These are phyloP conservation scores for Jamesozyma hellenica DNA, from an alignment of 805 yeast genomes.

Conservation along the genomic window DNA sequence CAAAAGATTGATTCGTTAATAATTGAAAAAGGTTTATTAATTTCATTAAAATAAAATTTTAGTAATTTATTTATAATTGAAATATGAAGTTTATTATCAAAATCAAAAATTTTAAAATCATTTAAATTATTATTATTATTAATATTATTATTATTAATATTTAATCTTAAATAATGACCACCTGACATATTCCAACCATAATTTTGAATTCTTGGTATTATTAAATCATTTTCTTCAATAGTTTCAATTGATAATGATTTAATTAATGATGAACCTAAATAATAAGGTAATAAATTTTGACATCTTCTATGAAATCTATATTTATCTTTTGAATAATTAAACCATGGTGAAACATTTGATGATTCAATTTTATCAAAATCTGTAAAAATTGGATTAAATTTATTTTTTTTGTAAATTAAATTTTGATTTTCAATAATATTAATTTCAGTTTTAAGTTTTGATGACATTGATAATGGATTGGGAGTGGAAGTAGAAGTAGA, in stretches of 20 bases:
- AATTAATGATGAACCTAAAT: constrained; percentile 30
- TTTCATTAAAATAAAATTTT: constrained; percentile 33
- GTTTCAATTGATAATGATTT: constrained; percentile 29
- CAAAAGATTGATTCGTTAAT: constrained; percentile 45
- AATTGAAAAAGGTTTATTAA: constrained; percentile 45
- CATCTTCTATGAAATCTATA: constrained; percentile 40
- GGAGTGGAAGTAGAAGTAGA: neutral
- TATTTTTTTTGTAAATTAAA: too few species aligned
- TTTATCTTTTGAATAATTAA: constrained; percentile 31
- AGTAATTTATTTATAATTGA: constrained; percentile 28
- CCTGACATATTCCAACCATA: constrained; percentile 65
- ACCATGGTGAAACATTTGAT: constrained; percentile 16
- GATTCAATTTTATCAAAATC: neutral
- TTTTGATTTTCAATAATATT: too few species aligned
- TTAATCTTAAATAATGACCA: constrained; percentile 38
- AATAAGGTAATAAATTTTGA: constrained; percentile 35
- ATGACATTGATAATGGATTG: too few species aligned
- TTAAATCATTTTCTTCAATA: constrained; percentile 26
- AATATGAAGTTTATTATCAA: constrained; percentile 15
- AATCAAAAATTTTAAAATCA: constrained; percentile 15
- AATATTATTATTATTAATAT: constrained; percentile 8
- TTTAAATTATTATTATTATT: neutral
- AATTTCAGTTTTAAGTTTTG: too few species aligned
- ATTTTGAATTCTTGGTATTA: constrained; percentile 46
- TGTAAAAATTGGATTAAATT: neutral